Evolutionary conservation across 2,329 filamentous ascomycete genomes (phyloP).

Genomic region (Cladophialophora carrionii): DNA sequence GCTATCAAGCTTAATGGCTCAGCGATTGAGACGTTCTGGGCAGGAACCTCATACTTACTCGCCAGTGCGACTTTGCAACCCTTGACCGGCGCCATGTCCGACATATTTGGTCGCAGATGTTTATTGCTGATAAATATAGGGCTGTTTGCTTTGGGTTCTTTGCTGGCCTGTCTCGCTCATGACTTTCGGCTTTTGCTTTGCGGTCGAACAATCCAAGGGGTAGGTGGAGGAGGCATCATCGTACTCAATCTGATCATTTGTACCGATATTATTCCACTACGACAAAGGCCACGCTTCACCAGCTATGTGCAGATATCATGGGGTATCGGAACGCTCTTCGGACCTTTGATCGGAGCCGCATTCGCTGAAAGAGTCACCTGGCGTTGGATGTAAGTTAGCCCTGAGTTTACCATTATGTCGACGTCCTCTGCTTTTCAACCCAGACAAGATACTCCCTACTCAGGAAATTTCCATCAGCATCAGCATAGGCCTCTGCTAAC

Average conservation of each 20-base stretch:
- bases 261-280: constrained; percentile 45
- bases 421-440: no score
- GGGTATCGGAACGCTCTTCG: constrained; percentile 46
- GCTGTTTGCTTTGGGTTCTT: neutral
- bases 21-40: constrained; percentile 64
- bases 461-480: no score
- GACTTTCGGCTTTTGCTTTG: constrained; percentile 47
- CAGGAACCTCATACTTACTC: constrained; percentile 64
- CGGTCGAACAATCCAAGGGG: constrained; percentile 53
- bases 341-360: constrained; percentile 29
- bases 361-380: constrained; percentile 13
- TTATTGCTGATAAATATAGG: neutral
- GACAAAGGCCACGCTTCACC: constrained; percentile 51
- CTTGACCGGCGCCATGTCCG: neutral
- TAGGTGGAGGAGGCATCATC: constrained; percentile 58
- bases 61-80: constrained; percentile 56
- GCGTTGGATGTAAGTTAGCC: no score
- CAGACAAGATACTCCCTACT: no score
- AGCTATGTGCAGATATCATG: constrained; percentile 45
- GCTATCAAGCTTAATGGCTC: constrained; percentile 53
- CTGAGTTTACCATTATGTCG: no score
- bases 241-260: constrained; percentile 48
- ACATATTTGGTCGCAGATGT: neutral
- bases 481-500: no score
- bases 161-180: constrained; percentile 44